Base-by-base conservation (phyloP, 805 yeast species). In the Kurtzmaniella fragi region DNA sequence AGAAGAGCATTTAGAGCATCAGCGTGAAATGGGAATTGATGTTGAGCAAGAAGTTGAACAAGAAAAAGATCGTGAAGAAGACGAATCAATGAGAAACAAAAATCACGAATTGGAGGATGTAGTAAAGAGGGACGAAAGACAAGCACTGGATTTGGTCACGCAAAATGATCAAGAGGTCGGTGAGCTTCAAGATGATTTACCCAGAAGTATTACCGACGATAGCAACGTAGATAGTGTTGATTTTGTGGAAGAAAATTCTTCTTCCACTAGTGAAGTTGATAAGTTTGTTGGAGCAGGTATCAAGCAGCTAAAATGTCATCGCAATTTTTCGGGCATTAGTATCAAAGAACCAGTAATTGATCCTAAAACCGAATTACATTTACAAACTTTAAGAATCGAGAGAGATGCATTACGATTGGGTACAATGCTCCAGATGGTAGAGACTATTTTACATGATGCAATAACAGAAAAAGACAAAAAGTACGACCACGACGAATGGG, bases 401-500 rank as follows among this genome's bases (percentile, higher is more conserved):
- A 20, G 8, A 20, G 8, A 20, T 8, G 25, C 25, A 5, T 5
- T 5, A 20, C 25, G 8, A 20, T 5, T 20, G 8, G 25, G 25
- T 5, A 20, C 5, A 20, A 20, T 20, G 25, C 31, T 16, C 15
- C 7, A 20, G 25, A 5, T 20, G 8, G 8, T 20, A 20, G 7
- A 20, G 25, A 20, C 25, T 20, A 8, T 20, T 20, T 8, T 20
- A 20, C 25, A 20, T 20, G 25, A 71, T 39, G 42, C 69, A 10
- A 48, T 69, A n/a, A 66, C 66, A 6, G 43, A 61, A 20, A 73
- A 77, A 0, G 47, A 50, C 10, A 71, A 65, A 46, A 56, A 52
- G 29, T 81, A 78, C 49, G 45, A 61, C 7, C 77, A 60, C 47
- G 67, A 69, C 3, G 79, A 78, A 39, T 83, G 88, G 89, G 41